These are phyloP conservation scores for Boeremia exigua DNA, from an alignment of 2,329 filamentous ascomycete genomes.

Conservation along the genomic window DNA sequence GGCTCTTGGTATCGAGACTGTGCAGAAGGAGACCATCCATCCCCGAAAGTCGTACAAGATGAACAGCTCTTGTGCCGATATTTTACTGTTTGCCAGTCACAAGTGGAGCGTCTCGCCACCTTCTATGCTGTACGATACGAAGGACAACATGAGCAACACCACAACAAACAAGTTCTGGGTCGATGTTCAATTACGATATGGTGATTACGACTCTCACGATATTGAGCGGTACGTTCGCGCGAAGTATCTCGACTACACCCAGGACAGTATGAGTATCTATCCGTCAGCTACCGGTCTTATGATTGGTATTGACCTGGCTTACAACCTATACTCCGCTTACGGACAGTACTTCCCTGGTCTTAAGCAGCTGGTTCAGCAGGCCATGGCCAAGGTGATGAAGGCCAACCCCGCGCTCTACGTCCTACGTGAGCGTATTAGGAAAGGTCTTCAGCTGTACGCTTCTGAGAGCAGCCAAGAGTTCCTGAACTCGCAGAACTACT, in stretches of 20 bases:
- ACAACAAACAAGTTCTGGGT: conserved; percentile 99
- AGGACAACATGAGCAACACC: conserved; percentile 90
- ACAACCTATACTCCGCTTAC: conserved; percentile 97
- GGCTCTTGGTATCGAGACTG: conserved; percentile 92
- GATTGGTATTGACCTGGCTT: conserved; percentile 96
- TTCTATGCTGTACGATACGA: conserved; percentile 92
- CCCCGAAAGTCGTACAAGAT: conserved; percentile 99
- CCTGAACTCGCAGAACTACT: conserved; percentile 99
- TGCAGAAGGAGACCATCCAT: conserved; percentile 99
- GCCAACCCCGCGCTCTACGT: conserved; percentile 97
- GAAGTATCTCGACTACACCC: conserved; percentile 98
- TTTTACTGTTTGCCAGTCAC: conserved; percentile 93
- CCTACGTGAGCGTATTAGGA: conserved; percentile 94
- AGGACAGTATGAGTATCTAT: conserved; percentile 98
- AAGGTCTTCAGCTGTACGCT: conserved; percentile 96
- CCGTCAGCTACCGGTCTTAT: conserved; percentile 95
- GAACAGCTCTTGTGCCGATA: conserved; percentile 99
- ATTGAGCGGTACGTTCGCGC: conserved; percentile 97
- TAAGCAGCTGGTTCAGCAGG: conserved; percentile 93
- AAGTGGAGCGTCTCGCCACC: conserved; percentile 98
- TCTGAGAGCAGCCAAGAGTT: conserved; percentile 99
- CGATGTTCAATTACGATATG: conserved; percentile 94
- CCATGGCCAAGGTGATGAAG: conserved; percentile 99
- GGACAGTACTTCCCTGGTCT: conserved; percentile 98
- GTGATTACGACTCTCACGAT: conserved; percentile 98